These are phyloP conservation scores for Mortierella antarctica DNA, from an alignment of 192 early-diverging fungal species.

Conservation along the genomic window DNA sequence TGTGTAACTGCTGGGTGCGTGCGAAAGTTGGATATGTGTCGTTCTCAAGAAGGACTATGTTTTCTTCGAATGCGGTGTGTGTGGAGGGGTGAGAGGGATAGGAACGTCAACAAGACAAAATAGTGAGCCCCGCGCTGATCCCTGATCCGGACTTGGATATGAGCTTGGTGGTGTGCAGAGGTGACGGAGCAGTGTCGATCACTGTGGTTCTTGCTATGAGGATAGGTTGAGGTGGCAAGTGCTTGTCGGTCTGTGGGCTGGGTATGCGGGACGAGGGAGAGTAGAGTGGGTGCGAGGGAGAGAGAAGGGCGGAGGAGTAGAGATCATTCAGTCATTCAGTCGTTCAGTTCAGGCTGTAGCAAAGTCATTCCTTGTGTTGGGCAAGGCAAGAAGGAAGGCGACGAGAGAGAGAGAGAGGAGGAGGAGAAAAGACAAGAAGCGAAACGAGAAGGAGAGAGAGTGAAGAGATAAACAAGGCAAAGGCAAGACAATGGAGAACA, in stretches of 20 bases:
- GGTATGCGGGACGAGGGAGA: too few species aligned
- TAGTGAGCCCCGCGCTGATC: slow-evolving; percentile 18
- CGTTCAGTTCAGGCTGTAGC: background rate
- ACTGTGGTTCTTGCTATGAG: background rate
- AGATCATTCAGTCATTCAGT: too few species aligned
- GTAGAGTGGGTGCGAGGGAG: too few species aligned
- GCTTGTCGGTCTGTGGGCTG: too few species aligned
- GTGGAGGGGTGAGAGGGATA: background rate
- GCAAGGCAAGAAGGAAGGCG: background rate
- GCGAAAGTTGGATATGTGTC: too few species aligned
- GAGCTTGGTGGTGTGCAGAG: background rate
- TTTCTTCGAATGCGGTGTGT: too few species aligned
- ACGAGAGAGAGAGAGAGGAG: too few species aligned
- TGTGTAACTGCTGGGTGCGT: background rate
- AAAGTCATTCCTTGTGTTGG: background rate
- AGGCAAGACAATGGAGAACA: background rate
- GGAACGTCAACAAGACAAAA: background rate
- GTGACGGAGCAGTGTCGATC: too few species aligned
- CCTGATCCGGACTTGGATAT: background rate
- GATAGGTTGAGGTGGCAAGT: background rate
- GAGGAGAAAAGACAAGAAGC: background rate
- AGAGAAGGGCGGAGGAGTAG: too few species aligned
- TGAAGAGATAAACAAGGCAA: background rate
- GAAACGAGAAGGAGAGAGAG: background rate
- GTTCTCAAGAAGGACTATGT: background rate